Evolutionary conservation across 2,329 filamentous ascomycete genomes (phyloP), one percentile per base, ranked within the genome.

Genomic region (Pleomassaria siparia): DNA sequence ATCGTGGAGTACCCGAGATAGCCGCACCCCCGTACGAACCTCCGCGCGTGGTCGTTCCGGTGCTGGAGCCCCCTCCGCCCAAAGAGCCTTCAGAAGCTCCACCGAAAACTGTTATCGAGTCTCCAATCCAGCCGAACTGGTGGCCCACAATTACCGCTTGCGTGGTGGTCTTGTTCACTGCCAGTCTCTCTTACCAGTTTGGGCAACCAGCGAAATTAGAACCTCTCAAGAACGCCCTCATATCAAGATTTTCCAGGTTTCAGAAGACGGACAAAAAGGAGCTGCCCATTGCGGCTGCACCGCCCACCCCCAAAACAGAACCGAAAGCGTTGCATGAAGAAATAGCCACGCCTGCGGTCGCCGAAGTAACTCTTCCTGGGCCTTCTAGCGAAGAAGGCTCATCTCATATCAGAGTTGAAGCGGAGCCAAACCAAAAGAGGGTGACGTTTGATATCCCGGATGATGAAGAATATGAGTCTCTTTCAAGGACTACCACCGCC

Each of bases 401-500:
- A 12, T 30, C 46, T 20, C 22, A 29, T 2, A 2, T 4, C 5
- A 4, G 16, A 20, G 30, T 50, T 26, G 42, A 44, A 13, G 50
- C 44, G 9, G 63, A 69, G 16, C 39, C 30, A 25, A 63, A 67
- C 35, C 62, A 70, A 50, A 63, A 62, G 51, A 67, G 63, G 43
- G 66, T 69, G 10, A 64, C 56, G 4, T 70, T 70, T 40, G 55
- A 58, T 12, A 55, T 68, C 32, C 64, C 64, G 10, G 59, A 64
- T 7, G 58, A 64, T 13, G 66, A 68, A n/a, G 64, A 63, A 22
- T 53, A 67, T 18, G 55, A 63, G n/a, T 49, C 65, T 16, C 58
- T 71, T 4, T 69, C 64, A 3, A 61, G 65, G 37, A 63, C 62
- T 7, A 70, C 67, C 1, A 70, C 67, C 16, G 57, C 55, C 1